Base-by-base conservation (phyloP, 352 stramenopile species). In the Phytophthora tubulina region DNA sequence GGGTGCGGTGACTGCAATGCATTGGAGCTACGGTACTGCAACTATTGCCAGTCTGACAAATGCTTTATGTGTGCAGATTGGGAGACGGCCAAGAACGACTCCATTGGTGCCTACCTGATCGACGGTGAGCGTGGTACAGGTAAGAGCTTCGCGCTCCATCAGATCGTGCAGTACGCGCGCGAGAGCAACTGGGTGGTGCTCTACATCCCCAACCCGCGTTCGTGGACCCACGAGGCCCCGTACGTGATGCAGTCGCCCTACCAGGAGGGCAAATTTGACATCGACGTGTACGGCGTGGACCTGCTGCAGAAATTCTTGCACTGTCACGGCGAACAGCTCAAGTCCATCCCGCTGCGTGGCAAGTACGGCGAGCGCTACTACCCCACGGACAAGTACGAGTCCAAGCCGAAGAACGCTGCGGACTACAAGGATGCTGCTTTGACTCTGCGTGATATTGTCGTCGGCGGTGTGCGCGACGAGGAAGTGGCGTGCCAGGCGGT, bases 81-180 rank as follows among this genome's bases (percentile, higher is more conserved):
- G 85, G 74, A 92, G 50, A 80, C 73, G 55, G 76, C 48, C 38
- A 91, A 90, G 71, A 72, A 78, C 56, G 69, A 80, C 6, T 76
- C 70, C 31, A 77, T 77, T 50, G 73, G 74, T 35, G 88, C 84
- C 5, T 89, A 89, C 63, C 73, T 96, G 32, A 89, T 96, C 21
- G 88, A 96, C 54, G 90, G 90, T 54, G 87, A 93, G 33, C 88
- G 90, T 39, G 90, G 90, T 68, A 88, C 81, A 21, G 90, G 90
- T 65, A 96, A 96, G 76, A 95, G 64, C 56, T 86, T 95, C 45
- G 85, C 89, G 70, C 75, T 97, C 38, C 83, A 95, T 59, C 89
- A 97, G 78, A 94, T 96, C 63, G 90, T 97, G 71, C 88, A 96
- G 72, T 96, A 85, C 59, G 90, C 90, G 44, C 88, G 90, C 31